Evolutionary conservation across 768 basidiomycete species (phyloP).

Genomic region (Rhodotorula kratochvilovae): DNA sequence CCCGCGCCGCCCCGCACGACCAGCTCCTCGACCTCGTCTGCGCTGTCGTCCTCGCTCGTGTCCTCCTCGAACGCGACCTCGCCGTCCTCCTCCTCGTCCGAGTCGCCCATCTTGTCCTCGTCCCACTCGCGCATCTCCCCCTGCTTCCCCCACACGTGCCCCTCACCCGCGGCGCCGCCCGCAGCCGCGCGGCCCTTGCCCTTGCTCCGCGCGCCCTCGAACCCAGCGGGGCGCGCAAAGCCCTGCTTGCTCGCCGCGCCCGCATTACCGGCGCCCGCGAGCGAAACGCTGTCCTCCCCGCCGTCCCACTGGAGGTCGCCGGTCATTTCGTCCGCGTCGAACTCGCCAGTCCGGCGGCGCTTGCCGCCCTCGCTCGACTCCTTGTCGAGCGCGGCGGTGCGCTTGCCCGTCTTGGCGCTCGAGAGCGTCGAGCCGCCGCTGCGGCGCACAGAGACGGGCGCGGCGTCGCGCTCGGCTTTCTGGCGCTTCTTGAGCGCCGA

Average conservation of each 20-base stretch:
- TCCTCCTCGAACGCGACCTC: neutral
- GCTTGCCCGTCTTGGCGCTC: constrained; percentile 2
- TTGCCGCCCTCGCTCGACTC: neutral
- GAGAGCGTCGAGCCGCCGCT: neutral
- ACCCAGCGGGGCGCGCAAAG: constrained; percentile 26
- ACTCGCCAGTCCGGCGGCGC: neutral
- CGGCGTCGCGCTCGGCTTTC: constrained; percentile 2
- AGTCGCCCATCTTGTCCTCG: neutral
- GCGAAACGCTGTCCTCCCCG: constrained; percentile 1
- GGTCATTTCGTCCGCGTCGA: neutral
- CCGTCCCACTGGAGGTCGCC: constrained; percentile 3
- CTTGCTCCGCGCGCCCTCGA: constrained; percentile 24
- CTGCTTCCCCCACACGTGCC: constrained; percentile 10
- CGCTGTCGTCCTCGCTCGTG: constrained; percentile 10
- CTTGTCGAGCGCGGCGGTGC: neutral
- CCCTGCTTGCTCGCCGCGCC: too few relatives aligned
- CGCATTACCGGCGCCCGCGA: neutral
- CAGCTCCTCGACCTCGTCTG: constrained; percentile 8
- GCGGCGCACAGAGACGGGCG: neutral
- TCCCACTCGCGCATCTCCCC: constrained; percentile 28
- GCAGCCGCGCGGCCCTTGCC: neutral
- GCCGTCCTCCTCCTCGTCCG: neutral
- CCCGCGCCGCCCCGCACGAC: neutral
- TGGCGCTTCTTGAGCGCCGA: neutral
- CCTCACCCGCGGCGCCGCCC: neutral